Conservation (phyloP, 495 filamentous ascomycete genomes). For the Massariosphaeria phaeospora region DNA sequence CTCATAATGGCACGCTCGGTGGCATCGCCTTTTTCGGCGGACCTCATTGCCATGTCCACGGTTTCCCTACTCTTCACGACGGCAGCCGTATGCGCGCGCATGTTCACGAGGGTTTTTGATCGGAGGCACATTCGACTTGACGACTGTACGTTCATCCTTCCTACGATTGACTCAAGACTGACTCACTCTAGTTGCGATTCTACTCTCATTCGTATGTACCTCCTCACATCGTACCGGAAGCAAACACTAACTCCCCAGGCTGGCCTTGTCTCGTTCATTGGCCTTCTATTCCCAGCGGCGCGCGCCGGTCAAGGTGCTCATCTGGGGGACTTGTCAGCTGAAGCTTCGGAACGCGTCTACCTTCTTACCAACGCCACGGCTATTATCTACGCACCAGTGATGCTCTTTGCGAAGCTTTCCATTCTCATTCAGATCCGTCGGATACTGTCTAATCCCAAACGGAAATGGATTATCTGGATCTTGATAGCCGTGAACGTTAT, state of each 20-base stretch:
- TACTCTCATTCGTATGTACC: conserved; percentile 1
- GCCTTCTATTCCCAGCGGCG: conserved; percentile 3
- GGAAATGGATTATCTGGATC: conserved; percentile 8
- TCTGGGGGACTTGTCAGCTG: conserved; percentile 15
- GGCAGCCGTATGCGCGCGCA: conserved; percentile 10
- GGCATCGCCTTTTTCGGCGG: not conserved
- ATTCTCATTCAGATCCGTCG: conserved; percentile 17
- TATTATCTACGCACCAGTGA: conserved; percentile 20
- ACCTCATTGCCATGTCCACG: conserved; percentile 14
- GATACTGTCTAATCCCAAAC: conserved; percentile 16
- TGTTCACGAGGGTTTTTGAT: conserved; percentile 25
- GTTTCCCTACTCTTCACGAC: conserved; percentile 17
- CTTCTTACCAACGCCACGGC: conserved; percentile 18
- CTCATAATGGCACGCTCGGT: no score
- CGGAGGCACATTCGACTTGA: conserved; percentile 21
- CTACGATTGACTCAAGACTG: no score
- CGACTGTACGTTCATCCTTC: no score
- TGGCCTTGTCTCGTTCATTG: conserved; percentile 2
- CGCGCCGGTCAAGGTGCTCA: conserved; percentile 24
- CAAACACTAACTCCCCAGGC: conserved; percentile 1
- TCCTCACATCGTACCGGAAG: not conserved
- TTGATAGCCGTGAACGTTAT: conserved; percentile 23
- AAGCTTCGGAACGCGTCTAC: conserved; percentile 1
- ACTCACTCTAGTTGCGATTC: no score
- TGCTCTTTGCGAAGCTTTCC: conserved; percentile 10